A percentile compares a stretch with the other conserved stretches of the same genome.
Evolutionary conservation across 2,329 filamentous ascomycete species (phyloP).

Genomic region (Calonectria naviculata): DNA sequence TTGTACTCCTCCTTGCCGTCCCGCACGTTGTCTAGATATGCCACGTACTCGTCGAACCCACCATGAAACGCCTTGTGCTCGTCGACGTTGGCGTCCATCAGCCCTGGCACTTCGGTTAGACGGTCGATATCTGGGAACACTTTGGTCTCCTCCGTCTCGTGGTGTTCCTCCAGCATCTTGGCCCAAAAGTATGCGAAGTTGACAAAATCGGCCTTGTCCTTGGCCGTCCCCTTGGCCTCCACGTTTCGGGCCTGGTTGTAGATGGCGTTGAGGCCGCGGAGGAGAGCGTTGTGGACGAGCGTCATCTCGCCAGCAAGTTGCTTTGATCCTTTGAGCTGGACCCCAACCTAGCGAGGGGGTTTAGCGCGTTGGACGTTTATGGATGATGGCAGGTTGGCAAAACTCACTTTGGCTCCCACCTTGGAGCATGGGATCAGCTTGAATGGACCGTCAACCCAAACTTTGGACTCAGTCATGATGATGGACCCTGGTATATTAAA

Average conservation of each 20-base stretch:
- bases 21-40: constrained; percentile 45
- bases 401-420: constrained; percentile 35
- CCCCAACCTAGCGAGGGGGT: background rate
- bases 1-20: constrained; percentile 43
- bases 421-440: constrained; percentile 41
- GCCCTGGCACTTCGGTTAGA: constrained; percentile 45
- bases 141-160: constrained; percentile 49
- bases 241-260: constrained; percentile 51
- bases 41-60: constrained; percentile 45
- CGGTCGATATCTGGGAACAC: constrained; percentile 53
- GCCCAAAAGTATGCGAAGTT: constrained; percentile 48
- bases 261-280: constrained; percentile 51
- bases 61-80: constrained; percentile 53
- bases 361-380: background rate
- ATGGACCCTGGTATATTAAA: background rate
- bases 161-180: constrained; percentile 49
- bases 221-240: constrained; percentile 33
- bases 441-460: constrained; percentile 49
- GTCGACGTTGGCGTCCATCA: constrained; percentile 55
- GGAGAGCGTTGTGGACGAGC: constrained; percentile 48
- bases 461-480: constrained; percentile 30
- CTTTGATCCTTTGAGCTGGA: constrained; percentile 31
- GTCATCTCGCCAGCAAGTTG: constrained; percentile 45
- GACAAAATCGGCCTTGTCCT: constrained; percentile 48
- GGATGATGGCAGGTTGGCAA: background rate